These are phyloP conservation scores for Pseudogymnoascus verrucosus DNA, from an alignment of 2,329 filamentous ascomycete species.

Conservation along the genomic window DNA sequence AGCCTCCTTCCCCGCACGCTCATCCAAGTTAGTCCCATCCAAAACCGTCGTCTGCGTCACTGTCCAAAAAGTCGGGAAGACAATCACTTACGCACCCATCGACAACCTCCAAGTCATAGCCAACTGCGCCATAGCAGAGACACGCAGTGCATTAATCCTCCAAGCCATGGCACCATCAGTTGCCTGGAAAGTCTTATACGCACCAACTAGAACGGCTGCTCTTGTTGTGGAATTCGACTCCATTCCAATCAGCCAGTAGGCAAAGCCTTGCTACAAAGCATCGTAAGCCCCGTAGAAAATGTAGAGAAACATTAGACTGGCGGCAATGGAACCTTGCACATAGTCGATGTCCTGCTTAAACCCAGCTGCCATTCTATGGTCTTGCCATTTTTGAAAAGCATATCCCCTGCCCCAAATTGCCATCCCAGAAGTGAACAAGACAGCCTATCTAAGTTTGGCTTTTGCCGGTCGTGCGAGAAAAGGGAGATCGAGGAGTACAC, in stretches of 20 bases:
- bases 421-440: conserved; percentile 64
- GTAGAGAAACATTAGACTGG: conserved; percentile 79
- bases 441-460: conserved; percentile 54
- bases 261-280: conserved; percentile 79
- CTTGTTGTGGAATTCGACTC: conserved; percentile 34
- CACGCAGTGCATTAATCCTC: conserved; percentile 33
- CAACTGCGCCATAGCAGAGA: conserved; percentile 34
- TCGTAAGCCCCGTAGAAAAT: conserved; percentile 89
- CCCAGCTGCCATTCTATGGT: conserved; percentile 32
- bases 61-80: conserved; percentile 35
- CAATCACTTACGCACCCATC: conserved; percentile 36
- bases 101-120: conserved; percentile 40
- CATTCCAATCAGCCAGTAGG: conserved; percentile 66
- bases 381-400: conserved; percentile 62
- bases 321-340: conserved; percentile 51
- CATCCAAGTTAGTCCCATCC: neutral
- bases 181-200: conserved; percentile 39
- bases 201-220: conserved; percentile 37
- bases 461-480: conserved; percentile 54
- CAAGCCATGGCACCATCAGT: conserved; percentile 39
- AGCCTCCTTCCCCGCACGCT: neutral
- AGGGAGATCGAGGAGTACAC: conserved; percentile 58
- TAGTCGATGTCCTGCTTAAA: conserved; percentile 10
- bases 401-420: conserved; percentile 77
- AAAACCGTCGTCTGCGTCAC: conserved; percentile 29